Base-by-base conservation (phyloP, 805 yeast genomes). In the Diddensiella caesifluorescens region DNA sequence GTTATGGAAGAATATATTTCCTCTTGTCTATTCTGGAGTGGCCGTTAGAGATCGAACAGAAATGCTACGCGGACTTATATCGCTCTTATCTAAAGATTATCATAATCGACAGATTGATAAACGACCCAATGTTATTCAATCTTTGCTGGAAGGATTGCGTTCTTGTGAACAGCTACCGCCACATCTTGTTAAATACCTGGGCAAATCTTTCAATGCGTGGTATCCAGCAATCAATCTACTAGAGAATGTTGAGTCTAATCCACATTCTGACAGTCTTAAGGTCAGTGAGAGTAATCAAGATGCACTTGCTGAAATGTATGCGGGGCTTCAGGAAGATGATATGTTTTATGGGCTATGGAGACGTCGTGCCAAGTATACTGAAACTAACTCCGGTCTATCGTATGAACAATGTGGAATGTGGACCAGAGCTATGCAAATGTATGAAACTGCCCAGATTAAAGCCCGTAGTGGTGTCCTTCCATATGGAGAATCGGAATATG, bases 271-370 rank as follows among this genome's bases (percentile, higher is more conserved):
- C 22, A 85, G 81, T 53, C 71, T 77, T 7, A 80, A 80, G 45
- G 85, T 90, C 12, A 73, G 80, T 20, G 96, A 89, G 44, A 80
- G 88, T 2, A 87, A 85, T 44, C 80, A 83, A 47, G 97, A 92
- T 64, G 95, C 98, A 0, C 64, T 92, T 33, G 77, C 88, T 26
- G 97, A 94, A 63, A 67, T 90, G 61, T 92, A 90, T 55, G 80
- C 95, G 4, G 77, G 83, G 5, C 64, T 92, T 40, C 94, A 87
- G 53, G 98, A 92, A 55, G 95, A 86, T 41, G 98, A 92, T 55
- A 84, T 90, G 89, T 92, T 89, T 60, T 92, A 92, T 60, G 99
- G 99, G 3, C 71, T 88, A 51, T 92, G 99, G 99, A 78, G 97
- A 65, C 74, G 97, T 60, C 74, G 97, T 45, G 95, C 97, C 5